Conservation (phyloP, 2,329 filamentous ascomycete genomes). For the Shiraia bambusicola region DNA sequence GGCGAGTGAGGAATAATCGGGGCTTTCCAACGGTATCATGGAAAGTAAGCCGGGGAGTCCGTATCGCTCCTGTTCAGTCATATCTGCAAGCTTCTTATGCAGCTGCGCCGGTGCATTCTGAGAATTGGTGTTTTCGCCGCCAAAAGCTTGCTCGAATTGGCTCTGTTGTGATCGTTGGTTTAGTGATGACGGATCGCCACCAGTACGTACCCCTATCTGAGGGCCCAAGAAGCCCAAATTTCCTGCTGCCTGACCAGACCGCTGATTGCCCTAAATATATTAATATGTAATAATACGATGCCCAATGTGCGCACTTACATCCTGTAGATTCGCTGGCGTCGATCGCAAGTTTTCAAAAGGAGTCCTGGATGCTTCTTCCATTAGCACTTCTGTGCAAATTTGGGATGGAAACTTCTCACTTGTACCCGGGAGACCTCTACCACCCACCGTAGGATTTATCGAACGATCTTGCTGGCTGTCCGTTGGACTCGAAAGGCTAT, state of each 20-base stretch:
- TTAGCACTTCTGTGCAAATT: slow-evolving; percentile 9
- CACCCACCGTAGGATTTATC: slow-evolving; percentile 33
- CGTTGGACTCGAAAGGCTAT: slow-evolving; percentile 45
- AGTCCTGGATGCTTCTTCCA: slow-evolving; percentile 27
- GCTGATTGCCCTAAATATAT: slow-evolving; percentile 23
- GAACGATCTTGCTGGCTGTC: slow-evolving; percentile 41
- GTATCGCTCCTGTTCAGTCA: slow-evolving; percentile 62
- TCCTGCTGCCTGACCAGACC: slow-evolving; percentile 28
- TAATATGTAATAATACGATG: slow-evolving; percentile 4
- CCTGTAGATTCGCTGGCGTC: slow-evolving; percentile 34
- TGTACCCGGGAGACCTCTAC: slow-evolving; percentile 28
- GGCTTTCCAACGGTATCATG: slow-evolving; percentile 58
- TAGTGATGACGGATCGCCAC: slow-evolving; percentile 24
- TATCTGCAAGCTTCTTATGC: slow-evolving; percentile 54
- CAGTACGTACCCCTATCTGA: slow-evolving; percentile 25
- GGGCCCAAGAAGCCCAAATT: slow-evolving; percentile 36
- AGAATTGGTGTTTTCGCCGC: slow-evolving; percentile 31
- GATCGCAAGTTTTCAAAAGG: slow-evolving; percentile 37
- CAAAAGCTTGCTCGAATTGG: slow-evolving; percentile 38
- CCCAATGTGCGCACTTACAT: slow-evolving; percentile 26
- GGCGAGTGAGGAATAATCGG: slow-evolving; percentile 54
- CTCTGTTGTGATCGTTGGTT: slow-evolving; percentile 32
- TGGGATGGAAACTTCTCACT: slow-evolving; percentile 12
- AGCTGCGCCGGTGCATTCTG: slow-evolving; percentile 40
- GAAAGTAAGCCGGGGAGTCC: slow-evolving; percentile 61